phyloP scores from a whole-genome alignment of 2,329 filamentous ascomycete genomes.

The Calonectria fujianensis region DNA sequence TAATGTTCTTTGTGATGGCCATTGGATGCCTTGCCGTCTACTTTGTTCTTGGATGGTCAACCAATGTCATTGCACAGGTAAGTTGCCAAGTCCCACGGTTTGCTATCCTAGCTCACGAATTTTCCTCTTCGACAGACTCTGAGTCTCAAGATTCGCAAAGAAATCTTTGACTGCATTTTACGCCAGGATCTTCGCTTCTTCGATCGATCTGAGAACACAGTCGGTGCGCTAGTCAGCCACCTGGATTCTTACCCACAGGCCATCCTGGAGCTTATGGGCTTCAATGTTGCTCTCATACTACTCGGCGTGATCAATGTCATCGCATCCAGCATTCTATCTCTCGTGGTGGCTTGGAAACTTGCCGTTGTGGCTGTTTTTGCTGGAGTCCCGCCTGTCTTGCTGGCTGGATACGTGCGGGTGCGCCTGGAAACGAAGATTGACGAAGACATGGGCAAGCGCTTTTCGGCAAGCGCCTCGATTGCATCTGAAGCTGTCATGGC shows the following conservation, averaged over 20 bases:
- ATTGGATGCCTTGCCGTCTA: constrained; percentile 65
- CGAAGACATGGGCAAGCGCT: constrained; percentile 55
- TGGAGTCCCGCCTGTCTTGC: constrained; percentile 59
- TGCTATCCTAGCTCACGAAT: background rate
- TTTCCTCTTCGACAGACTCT: constrained; percentile 37
- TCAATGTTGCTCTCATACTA: constrained; percentile 61
- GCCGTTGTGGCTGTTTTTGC: constrained; percentile 67
- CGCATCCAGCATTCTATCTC: constrained; percentile 62
- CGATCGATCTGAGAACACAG: constrained; percentile 61
- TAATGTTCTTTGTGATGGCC: constrained; percentile 72
- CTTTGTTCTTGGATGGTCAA: constrained; percentile 59
- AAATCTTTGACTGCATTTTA: constrained; percentile 54
- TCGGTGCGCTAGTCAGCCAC: constrained; percentile 58
- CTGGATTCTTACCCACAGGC: constrained; percentile 60
- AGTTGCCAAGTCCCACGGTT: constrained; percentile 54
- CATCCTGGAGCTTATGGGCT: constrained; percentile 63
- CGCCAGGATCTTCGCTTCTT: constrained; percentile 64
- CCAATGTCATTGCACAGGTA: constrained; percentile 55
- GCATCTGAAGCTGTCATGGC: constrained; percentile 64
- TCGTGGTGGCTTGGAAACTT: constrained; percentile 68
- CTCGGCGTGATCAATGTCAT: constrained; percentile 60
- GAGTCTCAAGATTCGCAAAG: constrained; percentile 56
- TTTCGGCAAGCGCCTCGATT: constrained; percentile 60
- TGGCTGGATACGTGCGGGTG: constrained; percentile 59
- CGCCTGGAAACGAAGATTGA: constrained; percentile 63